Evolutionary conservation across 2,329 filamentous ascomycete genomes (phyloP), one percentile per base, ranked within the genome.

Genomic region (Fulvia fulva): DNA sequence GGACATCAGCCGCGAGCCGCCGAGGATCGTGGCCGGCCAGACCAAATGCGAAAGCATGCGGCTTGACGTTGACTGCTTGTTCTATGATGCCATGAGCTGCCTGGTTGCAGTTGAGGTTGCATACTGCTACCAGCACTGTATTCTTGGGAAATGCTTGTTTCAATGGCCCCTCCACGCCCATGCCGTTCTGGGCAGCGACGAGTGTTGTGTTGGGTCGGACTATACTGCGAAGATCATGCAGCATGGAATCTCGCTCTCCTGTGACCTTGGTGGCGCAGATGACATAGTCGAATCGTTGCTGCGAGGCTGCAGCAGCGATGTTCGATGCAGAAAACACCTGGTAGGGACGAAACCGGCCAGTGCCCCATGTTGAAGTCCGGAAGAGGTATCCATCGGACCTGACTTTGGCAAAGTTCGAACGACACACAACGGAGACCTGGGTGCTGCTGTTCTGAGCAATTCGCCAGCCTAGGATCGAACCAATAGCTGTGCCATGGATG

Each of bases 191-290:
- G 1, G 64, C 65, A 14, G 63, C 57, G 2, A 68, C 60, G 6
- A 68, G 45, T 1, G 62, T 58, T 1, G 65, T 68, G 5, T 58
- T 54, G 8, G 54, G 44, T 8, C 53, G 37, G 4, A 67, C 62
- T 5, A 60, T 51, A 1, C 46, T 51, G 11, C 49, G 52, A 5
- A 67, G 56, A 14, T 65, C 61, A 3, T 56, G 23, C 22, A 66
- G 32, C 21, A 59, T 58, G 8, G 59, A 57, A 11, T 55, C 34
- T 16, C 59, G 56, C 22, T 59, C 55, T 6, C 53, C 55, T 1
- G 53, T 67, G 51, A 67, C 55, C 43, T 68, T 68, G 57, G 64
- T 68, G 25, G 65, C 61, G 23, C 61, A 61, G 26, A 68, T 57
- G 19, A 67, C 51, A 44, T 65, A 68, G 43, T 67, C 64, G 53